Conservation (phyloP, 192 early-diverging fungal species). For the Gonapodya sp. region DNA sequence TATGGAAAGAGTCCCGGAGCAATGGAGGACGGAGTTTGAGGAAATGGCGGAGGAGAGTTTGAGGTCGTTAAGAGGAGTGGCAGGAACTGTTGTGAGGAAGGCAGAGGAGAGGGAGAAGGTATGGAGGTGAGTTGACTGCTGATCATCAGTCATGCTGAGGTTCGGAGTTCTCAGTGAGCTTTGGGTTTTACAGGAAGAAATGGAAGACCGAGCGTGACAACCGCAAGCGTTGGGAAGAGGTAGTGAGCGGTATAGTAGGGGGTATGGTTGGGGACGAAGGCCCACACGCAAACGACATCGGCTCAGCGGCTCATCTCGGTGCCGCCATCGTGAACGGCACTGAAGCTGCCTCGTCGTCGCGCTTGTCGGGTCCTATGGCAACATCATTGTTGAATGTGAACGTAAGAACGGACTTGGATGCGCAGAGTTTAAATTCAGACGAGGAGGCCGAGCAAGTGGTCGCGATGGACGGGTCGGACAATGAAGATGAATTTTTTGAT, state of each 20-base stretch:
- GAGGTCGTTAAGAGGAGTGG: not conserved
- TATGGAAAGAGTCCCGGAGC: not conserved
- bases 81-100: not conserved
- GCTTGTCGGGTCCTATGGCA: too few relatives aligned
- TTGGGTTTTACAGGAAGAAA: not conserved
- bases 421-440: constrained; percentile 6
- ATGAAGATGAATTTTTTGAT: constrained; percentile 33
- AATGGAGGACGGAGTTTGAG: not conserved
- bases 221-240: constrained; percentile 25
- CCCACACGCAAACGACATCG: not conserved
- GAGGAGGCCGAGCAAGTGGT: constrained; percentile 16
- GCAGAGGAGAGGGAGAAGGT: not conserved
- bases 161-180: not conserved
- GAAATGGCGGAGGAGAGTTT: not conserved
- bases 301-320: too few relatives aligned
- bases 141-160: not conserved
- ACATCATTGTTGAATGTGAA: not conserved
- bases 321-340: too few relatives aligned
- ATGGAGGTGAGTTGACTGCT: not conserved
- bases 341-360: too few relatives aligned
- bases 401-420: constrained; percentile 4
- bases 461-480: not conserved
- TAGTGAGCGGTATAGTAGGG: constrained; percentile 20
- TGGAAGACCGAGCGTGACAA: constrained; percentile 17
- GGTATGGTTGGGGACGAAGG: constrained; percentile 8